phyloP scores from a whole-genome alignment of 257 asterid genomes.

The Gardenia jasminoides region DNA sequence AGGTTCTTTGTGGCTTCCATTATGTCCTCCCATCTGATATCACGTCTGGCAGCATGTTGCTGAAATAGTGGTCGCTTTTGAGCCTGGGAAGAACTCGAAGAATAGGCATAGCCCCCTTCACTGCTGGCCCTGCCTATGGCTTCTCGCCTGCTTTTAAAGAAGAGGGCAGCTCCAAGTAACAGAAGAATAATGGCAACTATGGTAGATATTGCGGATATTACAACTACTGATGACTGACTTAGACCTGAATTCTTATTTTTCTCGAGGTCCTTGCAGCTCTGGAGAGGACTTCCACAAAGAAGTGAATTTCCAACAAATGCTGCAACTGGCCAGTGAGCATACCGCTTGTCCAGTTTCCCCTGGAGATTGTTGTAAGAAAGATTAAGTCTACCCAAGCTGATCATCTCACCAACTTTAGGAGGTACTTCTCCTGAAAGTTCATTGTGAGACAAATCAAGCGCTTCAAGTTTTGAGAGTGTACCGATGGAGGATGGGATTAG shows the following conservation, averaged over 20 bases:
- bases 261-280: slow-evolving; percentile 37
- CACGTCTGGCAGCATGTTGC: slow-evolving; percentile 45
- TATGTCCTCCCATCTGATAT: slow-evolving; percentile 72
- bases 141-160: slow-evolving; percentile 62
- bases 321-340: slow-evolving; percentile 73
- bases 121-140: slow-evolving; percentile 34
- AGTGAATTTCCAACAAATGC: slow-evolving; percentile 60
- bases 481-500: slow-evolving; percentile 58
- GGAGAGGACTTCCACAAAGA: slow-evolving; percentile 82
- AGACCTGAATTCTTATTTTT: slow-evolving; percentile 29
- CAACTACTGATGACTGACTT: slow-evolving; percentile 51
- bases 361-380: slow-evolving; percentile 70
- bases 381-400: slow-evolving; percentile 71
- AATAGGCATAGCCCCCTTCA: slow-evolving; percentile 46
- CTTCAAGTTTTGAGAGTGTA: slow-evolving; percentile 70
- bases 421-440: slow-evolving; percentile 68
- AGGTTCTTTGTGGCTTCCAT: slow-evolving; percentile 91
- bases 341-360: slow-evolving; percentile 63
- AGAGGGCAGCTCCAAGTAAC: slow-evolving; percentile 60
- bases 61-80: slow-evolving; percentile 61
- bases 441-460: slow-evolving; percentile 78
- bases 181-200: slow-evolving; percentile 43
- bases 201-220: slow-evolving; percentile 59
- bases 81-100: slow-evolving; percentile 67
- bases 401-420: slow-evolving; percentile 63